phyloP scores from a whole-genome alignment of 768 basidiomycete genomes.

The Leccinum pellstonianum region DNA sequence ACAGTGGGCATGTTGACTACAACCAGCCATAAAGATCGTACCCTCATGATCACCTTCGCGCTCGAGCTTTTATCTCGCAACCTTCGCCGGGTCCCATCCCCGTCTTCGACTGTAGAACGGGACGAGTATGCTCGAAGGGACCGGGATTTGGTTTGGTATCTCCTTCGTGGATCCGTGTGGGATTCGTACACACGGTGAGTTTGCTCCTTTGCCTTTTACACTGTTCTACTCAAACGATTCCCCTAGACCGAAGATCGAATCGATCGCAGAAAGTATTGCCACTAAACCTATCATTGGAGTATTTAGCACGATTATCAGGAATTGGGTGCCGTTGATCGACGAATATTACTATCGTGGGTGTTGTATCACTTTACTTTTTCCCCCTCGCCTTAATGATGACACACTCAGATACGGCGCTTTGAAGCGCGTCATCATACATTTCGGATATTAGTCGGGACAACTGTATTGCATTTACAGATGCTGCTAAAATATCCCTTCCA shows the following conservation, averaged over 20 bases:
- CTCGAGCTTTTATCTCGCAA: constrained; percentile 75
- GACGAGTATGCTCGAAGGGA: constrained; percentile 82
- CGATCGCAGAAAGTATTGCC: constrained; percentile 53
- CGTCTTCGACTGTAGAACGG: constrained; percentile 64
- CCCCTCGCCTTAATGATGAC: constrained; percentile 2
- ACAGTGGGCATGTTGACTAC: constrained; percentile 26
- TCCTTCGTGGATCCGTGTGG: constrained; percentile 87
- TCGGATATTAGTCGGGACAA: constrained; percentile 1
- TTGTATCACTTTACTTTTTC: background rate
- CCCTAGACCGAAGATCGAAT: constrained; percentile 70
- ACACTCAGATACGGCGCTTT: constrained; percentile 44
- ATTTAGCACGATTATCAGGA: constrained; percentile 66
- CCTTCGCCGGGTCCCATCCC: constrained; percentile 64
- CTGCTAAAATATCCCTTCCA: background rate
- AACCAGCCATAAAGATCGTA: constrained; percentile 42
- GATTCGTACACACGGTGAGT: constrained; percentile 67
- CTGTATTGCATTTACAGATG: constrained; percentile 1
- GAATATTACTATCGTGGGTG: constrained; percentile 87
- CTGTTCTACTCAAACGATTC: background rate
- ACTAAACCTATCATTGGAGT: constrained; percentile 65
- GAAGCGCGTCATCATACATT: constrained; percentile 18
- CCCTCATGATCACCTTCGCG: constrained; percentile 60
- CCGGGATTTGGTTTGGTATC: constrained; percentile 78
- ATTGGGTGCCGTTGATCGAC: constrained; percentile 87
- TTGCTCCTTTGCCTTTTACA: constrained; percentile 4